A percentile compares a stretch with the other conserved stretches of the same genome.
Conservation (phyloP, 148 eudicot genomes). For the Camellia granthamiana region DNA sequence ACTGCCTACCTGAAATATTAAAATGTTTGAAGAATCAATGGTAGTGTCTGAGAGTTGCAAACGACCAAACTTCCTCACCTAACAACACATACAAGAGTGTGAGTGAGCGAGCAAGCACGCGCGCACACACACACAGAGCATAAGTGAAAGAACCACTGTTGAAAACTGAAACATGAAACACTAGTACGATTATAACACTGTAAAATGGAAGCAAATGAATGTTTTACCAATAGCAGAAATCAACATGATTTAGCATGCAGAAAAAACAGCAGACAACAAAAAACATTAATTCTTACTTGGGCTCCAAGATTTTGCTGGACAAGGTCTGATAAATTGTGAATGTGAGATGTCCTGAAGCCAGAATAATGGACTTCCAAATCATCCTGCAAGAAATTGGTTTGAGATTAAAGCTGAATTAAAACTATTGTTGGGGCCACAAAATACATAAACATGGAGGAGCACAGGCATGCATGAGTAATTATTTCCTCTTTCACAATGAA, state of each 20-base stretch:
- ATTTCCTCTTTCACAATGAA: background rate
- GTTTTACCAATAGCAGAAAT: background rate
- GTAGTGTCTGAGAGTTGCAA: conserved; percentile 68
- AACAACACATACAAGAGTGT: conserved; percentile 6
- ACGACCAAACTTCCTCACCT: conserved; percentile 57
- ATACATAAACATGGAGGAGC: background rate
- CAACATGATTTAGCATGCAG: background rate
- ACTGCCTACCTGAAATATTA: conserved; percentile 76
- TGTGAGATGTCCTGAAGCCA: conserved; percentile 77
- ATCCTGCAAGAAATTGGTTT: conserved; percentile 48
- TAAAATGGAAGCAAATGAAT: background rate
- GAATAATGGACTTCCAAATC: conserved; percentile 72
- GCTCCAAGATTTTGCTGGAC: conserved; percentile 61
- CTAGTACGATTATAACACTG: background rate
- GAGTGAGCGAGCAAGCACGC: background rate
- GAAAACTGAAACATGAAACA: conserved; percentile 4
- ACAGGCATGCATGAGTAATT: background rate
- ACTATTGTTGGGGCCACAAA: conserved; percentile 1
- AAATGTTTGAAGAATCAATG: conserved; percentile 60
- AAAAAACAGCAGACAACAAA: background rate
- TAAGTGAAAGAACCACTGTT: background rate
- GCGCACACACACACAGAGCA: background rate
- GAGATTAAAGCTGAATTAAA: background rate
- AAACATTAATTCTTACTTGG: conserved; percentile 34
- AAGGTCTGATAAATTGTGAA: conserved; percentile 90